phyloP scores from a whole-genome alignment of 192 early-diverging fungal species.

The Coemansia nantahalensis region DNA sequence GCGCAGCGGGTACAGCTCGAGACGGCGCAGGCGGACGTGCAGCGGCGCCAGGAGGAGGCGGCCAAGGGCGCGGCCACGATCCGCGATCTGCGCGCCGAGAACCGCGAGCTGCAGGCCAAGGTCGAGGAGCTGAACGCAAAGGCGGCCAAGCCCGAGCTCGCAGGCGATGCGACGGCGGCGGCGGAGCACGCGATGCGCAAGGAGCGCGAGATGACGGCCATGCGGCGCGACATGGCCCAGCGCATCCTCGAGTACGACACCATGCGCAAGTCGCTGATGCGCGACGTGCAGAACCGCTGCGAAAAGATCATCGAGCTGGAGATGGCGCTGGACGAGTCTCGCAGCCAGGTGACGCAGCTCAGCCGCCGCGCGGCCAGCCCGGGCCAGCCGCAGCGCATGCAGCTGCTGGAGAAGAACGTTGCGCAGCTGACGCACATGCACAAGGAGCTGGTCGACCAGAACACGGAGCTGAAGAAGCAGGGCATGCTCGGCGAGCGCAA shows the following conservation, averaged over 20 bases:
- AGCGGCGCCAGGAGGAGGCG: constrained; percentile 63
- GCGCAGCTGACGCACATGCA: constrained; percentile 96
- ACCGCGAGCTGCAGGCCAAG: constrained; percentile 35
- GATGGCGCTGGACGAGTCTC: constrained; percentile 92
- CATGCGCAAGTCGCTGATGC: constrained; percentile 98
- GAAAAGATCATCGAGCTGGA: constrained; percentile 98
- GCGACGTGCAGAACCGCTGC: constrained; percentile 95
- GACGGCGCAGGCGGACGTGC: constrained; percentile 37
- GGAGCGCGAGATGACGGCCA: constrained; percentile 55
- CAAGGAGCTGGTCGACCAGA: constrained; percentile 95
- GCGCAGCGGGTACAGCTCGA: constrained; percentile 67
- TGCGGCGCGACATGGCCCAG: constrained; percentile 56
- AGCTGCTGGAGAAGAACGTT: constrained; percentile 95
- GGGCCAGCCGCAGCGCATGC: constrained; percentile 94
- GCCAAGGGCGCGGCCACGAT: constrained; percentile 55
- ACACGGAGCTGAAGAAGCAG: constrained; percentile 95
- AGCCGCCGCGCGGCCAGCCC: constrained; percentile 78
- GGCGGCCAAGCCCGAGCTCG: constrained; percentile 19
- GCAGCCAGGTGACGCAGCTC: constrained; percentile 90
- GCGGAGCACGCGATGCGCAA: constrained; percentile 50
- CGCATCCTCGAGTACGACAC: constrained; percentile 93
- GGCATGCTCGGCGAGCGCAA: constrained; percentile 87
- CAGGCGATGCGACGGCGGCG: constrained; percentile 32
- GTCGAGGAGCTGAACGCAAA: constrained; percentile 32
- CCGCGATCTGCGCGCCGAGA: constrained; percentile 47